Evolutionary conservation across 495 filamentous ascomycete species (phyloP).

Genomic region (Neurospora sp.): DNA sequence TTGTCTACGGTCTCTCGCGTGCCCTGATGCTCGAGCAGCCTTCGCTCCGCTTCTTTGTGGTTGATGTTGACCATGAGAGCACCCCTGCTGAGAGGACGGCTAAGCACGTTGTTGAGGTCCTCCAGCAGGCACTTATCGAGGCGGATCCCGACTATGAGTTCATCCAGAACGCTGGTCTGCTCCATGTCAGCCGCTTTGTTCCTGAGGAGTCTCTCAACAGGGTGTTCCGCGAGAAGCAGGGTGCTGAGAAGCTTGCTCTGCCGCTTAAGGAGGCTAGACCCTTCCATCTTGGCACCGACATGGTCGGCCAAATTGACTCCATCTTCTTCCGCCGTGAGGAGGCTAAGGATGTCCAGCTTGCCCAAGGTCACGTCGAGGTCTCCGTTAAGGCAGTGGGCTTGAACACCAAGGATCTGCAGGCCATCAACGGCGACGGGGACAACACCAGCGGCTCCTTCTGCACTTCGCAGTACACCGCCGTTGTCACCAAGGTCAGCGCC

Average conservation of each 20-base stretch:
- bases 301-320: constrained; percentile 13
- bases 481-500: constrained; percentile 42
- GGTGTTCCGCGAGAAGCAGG: constrained; percentile 7
- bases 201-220: constrained; percentile 13
- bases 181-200: constrained; percentile 15
- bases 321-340: constrained; percentile 19
- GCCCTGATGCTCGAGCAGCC: constrained; percentile 19
- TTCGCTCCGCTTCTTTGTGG: constrained; percentile 17
- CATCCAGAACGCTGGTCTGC: constrained; percentile 16
- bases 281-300: constrained; percentile 14
- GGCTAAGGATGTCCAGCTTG: constrained; percentile 3
- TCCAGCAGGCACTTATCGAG: constrained; percentile 8
- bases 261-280: constrained; percentile 7
- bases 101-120: constrained; percentile 11
- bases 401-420: constrained; percentile 32
- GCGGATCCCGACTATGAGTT: constrained; percentile 20
- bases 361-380: constrained; percentile 21
- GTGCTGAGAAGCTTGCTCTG: constrained; percentile 15
- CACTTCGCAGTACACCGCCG: constrained; percentile 7
- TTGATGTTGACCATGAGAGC: constrained; percentile 16
- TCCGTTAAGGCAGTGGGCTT: constrained; percentile 20
- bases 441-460: constrained; percentile 27
- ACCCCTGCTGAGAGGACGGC: background rate
- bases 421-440: constrained; percentile 26
- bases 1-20: constrained; percentile 19